Evolutionary conservation across 2,329 filamentous ascomycete species (phyloP).

Genomic region (Cladobotryum protrusum): DNA sequence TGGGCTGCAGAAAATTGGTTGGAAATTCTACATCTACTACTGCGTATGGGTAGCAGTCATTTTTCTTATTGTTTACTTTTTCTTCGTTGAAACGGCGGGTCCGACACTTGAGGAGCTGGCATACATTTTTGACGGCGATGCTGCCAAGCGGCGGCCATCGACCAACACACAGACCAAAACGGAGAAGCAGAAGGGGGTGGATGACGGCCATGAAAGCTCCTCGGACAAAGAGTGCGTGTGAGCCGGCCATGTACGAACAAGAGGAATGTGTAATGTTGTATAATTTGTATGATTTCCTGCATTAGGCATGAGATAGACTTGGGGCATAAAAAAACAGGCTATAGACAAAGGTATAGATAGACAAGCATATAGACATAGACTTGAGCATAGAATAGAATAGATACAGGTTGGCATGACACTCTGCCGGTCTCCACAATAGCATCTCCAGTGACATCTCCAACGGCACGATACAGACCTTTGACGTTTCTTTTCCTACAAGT

Average conservation of each 20-base stretch:
- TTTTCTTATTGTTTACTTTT: constrained; percentile 33
- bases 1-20: constrained; percentile 30
- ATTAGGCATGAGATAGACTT: no score
- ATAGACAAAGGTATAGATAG: no score
- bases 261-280: no score
- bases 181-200: constrained; percentile 11
- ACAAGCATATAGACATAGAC: no score
- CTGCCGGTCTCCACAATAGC: no score
- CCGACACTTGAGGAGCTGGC: constrained; percentile 31
- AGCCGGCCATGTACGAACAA: background rate
- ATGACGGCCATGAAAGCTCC: constrained; percentile 4
- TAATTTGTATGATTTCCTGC: no score
- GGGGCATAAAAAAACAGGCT: no score
- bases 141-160: constrained; percentile 17
- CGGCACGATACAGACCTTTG: no score
- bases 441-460: no score
- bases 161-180: constrained; percentile 22
- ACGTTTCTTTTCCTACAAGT: no score
- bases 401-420: no score
- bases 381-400: no score
- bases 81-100: constrained; percentile 33
- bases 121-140: constrained; percentile 26
- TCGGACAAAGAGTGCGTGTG: constrained; percentile 8
- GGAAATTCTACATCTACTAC: constrained; percentile 38
- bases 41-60: constrained; percentile 33